Evolutionary conservation across 2,329 filamentous ascomycete genomes (phyloP).

Genomic region (Clonostachys chloroleuca): DNA sequence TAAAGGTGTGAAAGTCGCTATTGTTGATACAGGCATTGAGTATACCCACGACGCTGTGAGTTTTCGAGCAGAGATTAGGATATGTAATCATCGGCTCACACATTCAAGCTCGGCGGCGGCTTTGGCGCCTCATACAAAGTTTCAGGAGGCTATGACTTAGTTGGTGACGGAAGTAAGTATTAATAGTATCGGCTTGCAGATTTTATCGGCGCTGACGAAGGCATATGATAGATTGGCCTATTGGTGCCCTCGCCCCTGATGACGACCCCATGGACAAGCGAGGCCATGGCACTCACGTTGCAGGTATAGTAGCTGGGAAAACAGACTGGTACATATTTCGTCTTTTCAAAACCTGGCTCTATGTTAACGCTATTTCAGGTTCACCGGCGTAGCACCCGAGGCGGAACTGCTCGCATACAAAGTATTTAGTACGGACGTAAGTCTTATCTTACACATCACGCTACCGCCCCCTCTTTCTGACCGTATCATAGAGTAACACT

Average conservation of each 20-base stretch:
- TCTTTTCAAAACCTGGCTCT: too few relatives aligned
- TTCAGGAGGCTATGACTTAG: constrained; percentile 15
- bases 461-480: constrained; percentile 1
- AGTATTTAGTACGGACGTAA: constrained; percentile 10
- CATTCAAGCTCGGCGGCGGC: constrained; percentile 12
- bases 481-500: constrained; percentile 4
- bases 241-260: constrained; percentile 18
- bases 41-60: constrained; percentile 11
- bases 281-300: constrained; percentile 20
- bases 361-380: not conserved
- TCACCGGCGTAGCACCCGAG: constrained; percentile 19
- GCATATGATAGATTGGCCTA: constrained; percentile 17
- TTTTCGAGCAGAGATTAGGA: not conserved
- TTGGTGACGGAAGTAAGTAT: constrained; percentile 23
- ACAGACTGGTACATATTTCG: constrained; percentile 18
- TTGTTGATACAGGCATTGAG: constrained; percentile 17
- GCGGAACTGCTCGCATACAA: constrained; percentile 18
- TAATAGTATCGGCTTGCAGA: too few relatives aligned
- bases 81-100: not conserved
- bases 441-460: too few relatives aligned
- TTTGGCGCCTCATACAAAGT: constrained; percentile 15
- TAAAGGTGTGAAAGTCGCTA: constrained; percentile 13
- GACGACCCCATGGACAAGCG: constrained; percentile 15
- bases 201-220: too few relatives aligned
- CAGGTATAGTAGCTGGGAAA: constrained; percentile 21